Evolutionary conservation across 805 yeast species (phyloP).

Genomic region (Ogataea nakhonphanomensis): DNA sequence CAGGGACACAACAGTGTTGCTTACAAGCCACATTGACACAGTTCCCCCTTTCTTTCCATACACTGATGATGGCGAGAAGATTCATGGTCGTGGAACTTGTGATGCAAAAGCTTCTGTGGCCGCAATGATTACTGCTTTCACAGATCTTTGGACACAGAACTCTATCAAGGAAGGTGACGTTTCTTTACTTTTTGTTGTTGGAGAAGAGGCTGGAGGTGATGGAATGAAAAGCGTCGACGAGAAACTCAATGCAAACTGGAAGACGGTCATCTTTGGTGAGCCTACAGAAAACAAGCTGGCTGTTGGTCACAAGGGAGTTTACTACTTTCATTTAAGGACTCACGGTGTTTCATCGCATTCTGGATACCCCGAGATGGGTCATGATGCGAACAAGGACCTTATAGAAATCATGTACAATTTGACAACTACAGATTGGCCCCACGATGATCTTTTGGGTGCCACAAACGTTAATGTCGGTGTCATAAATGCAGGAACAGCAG

Average conservation of each 20-base stretch:
- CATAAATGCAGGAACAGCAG: slow-evolving; percentile 60
- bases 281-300: slow-evolving; percentile 71
- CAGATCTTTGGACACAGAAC: slow-evolving; percentile 40
- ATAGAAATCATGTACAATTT: slow-evolving; percentile 48
- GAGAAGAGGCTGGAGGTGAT: slow-evolving; percentile 63
- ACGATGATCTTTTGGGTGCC: slow-evolving; percentile 51
- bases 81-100: slow-evolving; percentile 64
- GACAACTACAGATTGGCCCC: slow-evolving; percentile 44
- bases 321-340: slow-evolving; percentile 39
- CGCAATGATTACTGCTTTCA: slow-evolving; percentile 52
- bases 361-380: slow-evolving; percentile 68
- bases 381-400: slow-evolving; percentile 56
- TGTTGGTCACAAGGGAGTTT: slow-evolving; percentile 66
- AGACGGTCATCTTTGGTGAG: slow-evolving; percentile 65
- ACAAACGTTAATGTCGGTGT: slow-evolving; percentile 61
- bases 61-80: slow-evolving; percentile 41
- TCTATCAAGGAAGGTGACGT: slow-evolving; percentile 51
- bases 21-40: slow-evolving; percentile 69
- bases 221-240: slow-evolving; percentile 54
- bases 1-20: slow-evolving; percentile 45
- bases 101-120: slow-evolving; percentile 76
- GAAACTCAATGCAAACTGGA: slow-evolving; percentile 47
- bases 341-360: slow-evolving; percentile 61
- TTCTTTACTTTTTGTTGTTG: slow-evolving; percentile 60
- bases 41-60: slow-evolving; percentile 67